A percentile compares a stretch with the other conserved stretches of the same genome.
Evolutionary conservation across 495 filamentous ascomycete genomes (phyloP).

Genomic region (Friedmanniomyces simplex): DNA sequence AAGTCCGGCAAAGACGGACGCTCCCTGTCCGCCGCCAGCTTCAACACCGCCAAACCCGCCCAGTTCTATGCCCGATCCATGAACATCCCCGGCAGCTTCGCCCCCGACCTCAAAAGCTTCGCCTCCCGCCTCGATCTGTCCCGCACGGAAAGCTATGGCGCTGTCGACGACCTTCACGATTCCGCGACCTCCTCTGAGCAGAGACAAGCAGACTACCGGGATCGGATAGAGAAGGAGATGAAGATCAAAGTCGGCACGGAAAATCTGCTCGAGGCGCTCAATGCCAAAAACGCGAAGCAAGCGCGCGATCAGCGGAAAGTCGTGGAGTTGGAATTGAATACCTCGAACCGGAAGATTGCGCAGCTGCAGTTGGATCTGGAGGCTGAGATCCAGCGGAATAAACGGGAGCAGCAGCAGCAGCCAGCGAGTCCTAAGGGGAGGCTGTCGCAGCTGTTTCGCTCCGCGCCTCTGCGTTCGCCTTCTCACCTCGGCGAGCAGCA

Average conservation of each 20-base stretch:
- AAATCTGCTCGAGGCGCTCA: constrained; percentile 89
- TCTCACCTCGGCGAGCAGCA: constrained; percentile 7
- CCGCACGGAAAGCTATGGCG: constrained; percentile 50
- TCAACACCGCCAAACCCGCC: constrained; percentile 13
- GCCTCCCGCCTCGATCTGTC: constrained; percentile 57
- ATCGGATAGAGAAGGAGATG: constrained; percentile 81
- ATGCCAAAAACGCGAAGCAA: constrained; percentile 91
- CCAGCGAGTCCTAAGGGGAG: constrained; percentile 59
- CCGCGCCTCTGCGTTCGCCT: constrained; percentile 25
- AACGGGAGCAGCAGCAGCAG: neutral
- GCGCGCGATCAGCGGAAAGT: constrained; percentile 77
- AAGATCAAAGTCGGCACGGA: constrained; percentile 97
- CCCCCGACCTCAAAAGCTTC: constrained; percentile 73
- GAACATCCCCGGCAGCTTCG: constrained; percentile 83
- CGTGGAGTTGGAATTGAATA: constrained; percentile 83
- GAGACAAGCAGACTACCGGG: constrained; percentile 59
- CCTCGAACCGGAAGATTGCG: constrained; percentile 81
- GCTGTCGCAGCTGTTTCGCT: constrained; percentile 56
- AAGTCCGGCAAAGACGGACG: constrained; percentile 30
- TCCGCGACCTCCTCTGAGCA: constrained; percentile 56
- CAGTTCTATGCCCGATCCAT: constrained; percentile 25
- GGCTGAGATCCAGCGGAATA: constrained; percentile 53
- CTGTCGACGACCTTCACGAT: constrained; percentile 55
- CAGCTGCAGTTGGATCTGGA: constrained; percentile 71
- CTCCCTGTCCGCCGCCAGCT: constrained; percentile 26